These are phyloP conservation scores for Podosphaera aphanis DNA, from an alignment of 2,329 filamentous ascomycete species.

Conservation along the genomic window DNA sequence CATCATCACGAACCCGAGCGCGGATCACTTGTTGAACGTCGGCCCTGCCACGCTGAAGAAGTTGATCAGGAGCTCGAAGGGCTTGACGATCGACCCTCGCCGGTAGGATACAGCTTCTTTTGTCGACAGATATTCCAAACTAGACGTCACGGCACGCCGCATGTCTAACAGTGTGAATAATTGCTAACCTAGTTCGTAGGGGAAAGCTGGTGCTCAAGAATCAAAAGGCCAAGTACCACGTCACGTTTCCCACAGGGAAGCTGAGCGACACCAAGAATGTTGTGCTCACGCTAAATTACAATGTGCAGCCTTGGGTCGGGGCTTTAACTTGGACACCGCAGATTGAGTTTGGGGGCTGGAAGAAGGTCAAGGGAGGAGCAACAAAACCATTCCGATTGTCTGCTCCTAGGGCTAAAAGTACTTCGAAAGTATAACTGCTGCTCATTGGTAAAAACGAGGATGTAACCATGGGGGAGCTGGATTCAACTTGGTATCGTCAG, in stretches of 20 bases:
- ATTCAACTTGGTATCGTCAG: neutral
- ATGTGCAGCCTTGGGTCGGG: constrained; percentile 94
- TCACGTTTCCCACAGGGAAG: constrained; percentile 67
- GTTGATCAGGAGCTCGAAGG: constrained; percentile 31
- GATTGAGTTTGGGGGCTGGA: constrained; percentile 35
- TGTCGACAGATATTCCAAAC: too few relatives aligned
- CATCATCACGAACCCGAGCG: constrained; percentile 59
- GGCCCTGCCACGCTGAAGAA: constrained; percentile 37
- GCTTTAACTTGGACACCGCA: constrained; percentile 54
- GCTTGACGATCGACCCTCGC: constrained; percentile 30
- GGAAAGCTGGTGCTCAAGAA: constrained; percentile 59
- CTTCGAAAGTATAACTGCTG: constrained; percentile 2
- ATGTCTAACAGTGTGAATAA: neutral
- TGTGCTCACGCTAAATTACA: constrained; percentile 68
- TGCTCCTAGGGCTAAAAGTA: constrained; percentile 33
- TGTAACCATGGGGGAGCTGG: neutral
- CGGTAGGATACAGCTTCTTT: constrained; percentile 8
- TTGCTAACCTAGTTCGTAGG: constrained; percentile 17
- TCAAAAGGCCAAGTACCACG: constrained; percentile 88
- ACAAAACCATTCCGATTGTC: constrained; percentile 44
- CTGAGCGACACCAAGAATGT: constrained; percentile 54
- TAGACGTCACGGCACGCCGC: neutral
- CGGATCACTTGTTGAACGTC: constrained; percentile 37
- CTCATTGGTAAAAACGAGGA: neutral
- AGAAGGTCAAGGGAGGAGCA: constrained; percentile 36